Base-by-base conservation (phyloP, 2,329 filamentous ascomycete species). In the Herpomyces periplanetae region DNA sequence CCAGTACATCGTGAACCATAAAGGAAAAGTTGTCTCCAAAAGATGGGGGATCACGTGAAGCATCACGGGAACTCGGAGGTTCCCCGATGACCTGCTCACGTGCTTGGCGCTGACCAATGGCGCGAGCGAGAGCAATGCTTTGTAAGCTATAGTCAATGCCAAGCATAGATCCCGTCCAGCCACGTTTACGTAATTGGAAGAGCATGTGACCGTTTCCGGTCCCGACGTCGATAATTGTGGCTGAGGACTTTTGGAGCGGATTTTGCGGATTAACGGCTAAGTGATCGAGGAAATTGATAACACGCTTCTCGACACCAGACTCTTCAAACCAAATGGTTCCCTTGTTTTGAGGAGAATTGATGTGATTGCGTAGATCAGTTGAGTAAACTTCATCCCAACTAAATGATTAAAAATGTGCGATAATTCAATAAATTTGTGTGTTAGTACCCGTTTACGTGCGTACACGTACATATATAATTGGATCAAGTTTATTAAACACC, bases 311-410 rank as follows among this genome's bases (percentile, higher is more conserved):
- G 25, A 80, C 80, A 32, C 63, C 57, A 13, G 69, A 65, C 41
- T 91, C 80, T 35, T 71, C 63, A 49, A 96, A 96, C 80, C 80
- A 96, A 30, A 80, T 58, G 12, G 71, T 85, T 27, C 75, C 75
- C 23, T 62, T 62, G 43, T 87, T 66, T 22, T 51, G 40, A 5
- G 65, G 55, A 40, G 84, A 56, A 25, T 51, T 37, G 20, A 51
- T 41, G 37, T 73, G 54, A 40, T 80, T 75, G 24, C 42, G 35
- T 20, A 69, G 45, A 37, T 80, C 63, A 27, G 44, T 48, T 1
- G 47, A 43, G 44, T 84, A 80, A 26, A 68, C 52, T 9, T 41
- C 42, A 37, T 75, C 41, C 42, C 43, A 44, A 32, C 34, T 36
- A n/a, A n/a, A n/a, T n/a, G n/a, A n/a, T n/a, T n/a, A n/a, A n/a